Percentiles rank a stretch among this genome's conserved stretches.
Evolutionary conservation across 2,329 filamentous ascomycete genomes (phyloP).

Genomic region (Aspergillus puulaauensis): DNA sequence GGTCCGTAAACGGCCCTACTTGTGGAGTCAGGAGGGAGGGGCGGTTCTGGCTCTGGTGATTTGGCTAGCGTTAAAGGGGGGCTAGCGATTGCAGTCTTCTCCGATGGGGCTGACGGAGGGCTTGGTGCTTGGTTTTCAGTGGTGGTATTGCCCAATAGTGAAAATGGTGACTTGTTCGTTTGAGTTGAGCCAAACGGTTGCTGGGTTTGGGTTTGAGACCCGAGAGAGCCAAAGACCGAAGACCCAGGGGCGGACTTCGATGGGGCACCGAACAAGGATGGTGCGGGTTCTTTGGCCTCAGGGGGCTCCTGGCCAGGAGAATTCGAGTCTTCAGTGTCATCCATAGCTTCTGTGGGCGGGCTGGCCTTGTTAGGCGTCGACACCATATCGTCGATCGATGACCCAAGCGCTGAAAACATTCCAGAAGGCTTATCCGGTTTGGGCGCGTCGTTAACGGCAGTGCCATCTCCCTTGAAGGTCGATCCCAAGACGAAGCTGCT

Average conservation of each 20-base stretch:
- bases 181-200: constrained; percentile 24
- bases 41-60: constrained; percentile 31
- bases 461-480: constrained; percentile 45
- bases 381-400: constrained; percentile 42
- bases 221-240: constrained; percentile 26
- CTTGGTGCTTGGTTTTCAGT: constrained; percentile 25
- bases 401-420: constrained; percentile 38
- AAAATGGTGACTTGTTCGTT: constrained; percentile 32
- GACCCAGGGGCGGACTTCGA: constrained; percentile 26
- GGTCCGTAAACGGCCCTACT: constrained; percentile 47
- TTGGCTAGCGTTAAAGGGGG: constrained; percentile 35
- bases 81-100: constrained; percentile 30
- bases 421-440: constrained; percentile 37
- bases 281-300: constrained; percentile 17
- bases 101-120: constrained; percentile 32
- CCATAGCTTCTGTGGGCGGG: constrained; percentile 37
- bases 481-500: constrained; percentile 45
- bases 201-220: constrained; percentile 27
- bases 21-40: constrained; percentile 49
- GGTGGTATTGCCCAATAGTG: constrained; percentile 27
- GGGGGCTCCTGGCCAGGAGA: constrained; percentile 21
- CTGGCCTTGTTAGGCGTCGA: constrained; percentile 32
- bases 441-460: constrained; percentile 39
- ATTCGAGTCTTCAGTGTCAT: constrained; percentile 33
- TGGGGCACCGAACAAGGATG: constrained; percentile 29